Evolutionary conservation across 441 rosid species (phyloP).

Genomic region (Jatropha podagrica): DNA sequence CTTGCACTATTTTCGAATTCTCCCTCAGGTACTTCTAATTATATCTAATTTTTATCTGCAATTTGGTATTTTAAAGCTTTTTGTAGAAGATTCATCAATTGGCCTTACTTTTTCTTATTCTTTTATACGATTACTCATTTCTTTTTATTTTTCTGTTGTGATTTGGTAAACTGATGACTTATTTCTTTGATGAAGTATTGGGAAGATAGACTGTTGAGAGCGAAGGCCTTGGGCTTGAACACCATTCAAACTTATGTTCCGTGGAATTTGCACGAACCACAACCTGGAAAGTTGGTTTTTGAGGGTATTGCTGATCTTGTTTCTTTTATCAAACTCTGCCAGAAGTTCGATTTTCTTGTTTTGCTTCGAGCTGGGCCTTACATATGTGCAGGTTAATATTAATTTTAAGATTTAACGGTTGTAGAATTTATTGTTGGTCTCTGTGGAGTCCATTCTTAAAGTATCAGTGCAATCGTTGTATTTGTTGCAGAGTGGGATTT

Average conservation of each 20-base stretch:
- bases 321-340: conserved; percentile 82
- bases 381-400: conserved; percentile 76
- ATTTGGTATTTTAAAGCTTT: neutral
- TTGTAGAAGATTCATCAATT: neutral
- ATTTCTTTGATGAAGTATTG: conserved; percentile 52
- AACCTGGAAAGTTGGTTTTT: conserved; percentile 65
- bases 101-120: too few species aligned
- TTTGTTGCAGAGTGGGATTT: conserved; percentile 87
- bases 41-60: neutral
- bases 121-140: too few species aligned
- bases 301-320: conserved; percentile 76
- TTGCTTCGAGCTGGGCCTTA: conserved; percentile 97
- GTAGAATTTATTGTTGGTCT: neutral
- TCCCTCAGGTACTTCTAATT: conserved; percentile 60
- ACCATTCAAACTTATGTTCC: conserved; percentile 89
- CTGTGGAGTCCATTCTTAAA: too few species aligned
- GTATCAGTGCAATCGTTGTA: neutral
- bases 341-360: conserved; percentile 74
- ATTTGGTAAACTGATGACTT: neutral
- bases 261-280: conserved; percentile 98
- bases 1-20: conserved; percentile 88
- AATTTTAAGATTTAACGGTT: neutral
- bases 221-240: conserved; percentile 87
- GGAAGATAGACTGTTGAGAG: conserved; percentile 88
- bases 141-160: neutral